Base-by-base conservation (phyloP, 345 rosid genomes). In the Populus ilicifolia region DNA sequence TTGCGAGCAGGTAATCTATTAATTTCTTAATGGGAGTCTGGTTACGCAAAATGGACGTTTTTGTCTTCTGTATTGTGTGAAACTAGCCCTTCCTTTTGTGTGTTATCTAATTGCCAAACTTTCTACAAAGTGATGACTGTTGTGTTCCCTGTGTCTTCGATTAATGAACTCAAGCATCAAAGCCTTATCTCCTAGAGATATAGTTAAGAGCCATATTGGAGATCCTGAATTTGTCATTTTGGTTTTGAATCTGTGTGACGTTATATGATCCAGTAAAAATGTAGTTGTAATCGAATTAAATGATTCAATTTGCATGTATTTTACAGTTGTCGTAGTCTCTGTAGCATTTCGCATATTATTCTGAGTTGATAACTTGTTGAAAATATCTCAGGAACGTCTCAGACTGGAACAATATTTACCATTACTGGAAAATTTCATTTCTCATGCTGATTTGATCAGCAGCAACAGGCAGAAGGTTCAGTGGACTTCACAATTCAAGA, bases 371-470 rank as follows among this genome's bases (percentile, higher is more conserved):
- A 27, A 67, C 64, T 21, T 70, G 36, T 75, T 41, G 6, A 38
- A 72, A 73, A 75, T 84, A 70, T 41, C 61, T 71, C 86, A 91
- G 96, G 96, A 93, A 81, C 87, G 91, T 27, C 81, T 83, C 23
- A 90, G 87, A 80, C 83, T 91, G 85, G 90, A 86, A 75, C 80
- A 84, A 38, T 93, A 93, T 87, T 67, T 90, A 27, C 92, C 98
- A 1, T 43, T 90, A 77, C 83, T 93, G 88, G 87, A 80, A 65
- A 90, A 85, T 87, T 86, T 91, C 67, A 82, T 89, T 48, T 88
- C 75, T 79, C 86, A 87, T 77, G 83, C 84, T 43, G 88, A 87
- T 72, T 68, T 67, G 44, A 38, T 86, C 52, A 54, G 86, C 74
- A 72, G 78, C 79, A 83, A 80, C 79, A 76, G 46, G 36, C 79